Evolutionary conservation across 2,329 filamentous ascomycete genomes (phyloP).

Genomic region (Penicillium griseofulvum): DNA sequence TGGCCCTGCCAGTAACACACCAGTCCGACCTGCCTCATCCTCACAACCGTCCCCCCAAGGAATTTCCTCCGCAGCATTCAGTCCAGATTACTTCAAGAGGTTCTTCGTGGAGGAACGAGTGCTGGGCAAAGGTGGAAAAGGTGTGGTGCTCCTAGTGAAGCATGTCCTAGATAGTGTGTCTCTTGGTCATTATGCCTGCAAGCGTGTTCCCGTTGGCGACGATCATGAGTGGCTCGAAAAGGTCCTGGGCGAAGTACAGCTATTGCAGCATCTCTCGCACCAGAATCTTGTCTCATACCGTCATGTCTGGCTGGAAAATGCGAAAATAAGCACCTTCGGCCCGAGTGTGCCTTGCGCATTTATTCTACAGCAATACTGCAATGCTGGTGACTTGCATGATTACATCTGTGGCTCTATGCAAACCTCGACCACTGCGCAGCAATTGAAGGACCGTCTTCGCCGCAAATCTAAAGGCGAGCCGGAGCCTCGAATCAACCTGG

Average conservation of each 20-base stretch:
- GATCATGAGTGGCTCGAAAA: constrained; percentile 96
- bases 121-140: constrained; percentile 86
- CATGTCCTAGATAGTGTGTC: constrained; percentile 88
- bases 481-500: constrained; percentile 59
- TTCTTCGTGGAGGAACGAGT: constrained; percentile 90
- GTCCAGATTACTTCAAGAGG: constrained; percentile 83
- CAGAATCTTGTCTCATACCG: constrained; percentile 95
- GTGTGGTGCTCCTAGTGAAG: constrained; percentile 88
- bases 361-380: constrained; percentile 97
- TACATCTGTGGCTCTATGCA: constrained; percentile 74
- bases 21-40: constrained; percentile 47
- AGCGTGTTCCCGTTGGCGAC: constrained; percentile 91
- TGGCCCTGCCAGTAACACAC: constrained; percentile 49
- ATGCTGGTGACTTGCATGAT: constrained; percentile 82
- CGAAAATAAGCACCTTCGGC: constrained; percentile 77
- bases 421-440: constrained; percentile 67
- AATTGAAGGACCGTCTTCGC: constrained; percentile 83
- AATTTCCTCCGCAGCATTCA: constrained; percentile 85
- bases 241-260: constrained; percentile 86
- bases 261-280: constrained; percentile 87
- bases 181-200: constrained; percentile 91
- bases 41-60: constrained; percentile 58
- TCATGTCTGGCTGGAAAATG: constrained; percentile 95
- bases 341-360: constrained; percentile 93
- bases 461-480: constrained; percentile 74